These are phyloP conservation scores for Beauveria rudraprayagi DNA, from an alignment of 2,329 filamentous ascomycete species.

Conservation along the genomic window DNA sequence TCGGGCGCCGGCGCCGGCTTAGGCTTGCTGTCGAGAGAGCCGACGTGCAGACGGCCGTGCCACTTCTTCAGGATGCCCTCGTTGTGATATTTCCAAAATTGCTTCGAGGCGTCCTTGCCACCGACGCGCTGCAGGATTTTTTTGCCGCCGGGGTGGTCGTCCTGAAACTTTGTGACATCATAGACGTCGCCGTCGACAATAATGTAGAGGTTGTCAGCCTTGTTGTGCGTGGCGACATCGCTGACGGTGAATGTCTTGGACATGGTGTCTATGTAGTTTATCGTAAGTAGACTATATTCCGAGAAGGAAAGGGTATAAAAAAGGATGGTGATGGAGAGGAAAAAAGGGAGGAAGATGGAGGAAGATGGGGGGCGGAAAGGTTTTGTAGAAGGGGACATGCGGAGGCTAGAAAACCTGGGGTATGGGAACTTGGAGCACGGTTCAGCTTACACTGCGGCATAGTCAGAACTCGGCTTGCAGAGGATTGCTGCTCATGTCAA, in stretches of 20 bases:
- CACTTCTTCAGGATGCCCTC: slow-evolving; percentile 86
- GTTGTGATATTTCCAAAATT: slow-evolving; percentile 73
- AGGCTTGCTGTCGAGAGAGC: slow-evolving; percentile 83
- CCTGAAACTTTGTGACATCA: slow-evolving; percentile 82
- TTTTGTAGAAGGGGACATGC: slow-evolving; percentile 11
- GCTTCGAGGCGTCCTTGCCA: slow-evolving; percentile 59
- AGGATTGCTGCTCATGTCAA: slow-evolving; percentile 6
- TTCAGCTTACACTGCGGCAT: neutral
- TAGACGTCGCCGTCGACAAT: slow-evolving; percentile 93
- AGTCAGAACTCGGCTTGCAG: slow-evolving; percentile 1
- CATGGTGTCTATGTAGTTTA: slow-evolving; percentile 47
- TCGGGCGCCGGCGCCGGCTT: slow-evolving; percentile 49
- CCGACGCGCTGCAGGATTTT: slow-evolving; percentile 57
- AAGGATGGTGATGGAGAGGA: slow-evolving; percentile 1
- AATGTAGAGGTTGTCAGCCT: slow-evolving; percentile 76
- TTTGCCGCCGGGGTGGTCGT: slow-evolving; percentile 72
- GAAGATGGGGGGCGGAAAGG: slow-evolving; percentile 1
- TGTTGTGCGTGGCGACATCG: slow-evolving; percentile 91
- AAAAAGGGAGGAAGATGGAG: neutral
- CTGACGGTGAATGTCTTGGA: slow-evolving; percentile 74
- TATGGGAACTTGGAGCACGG: neutral
- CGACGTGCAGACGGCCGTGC: slow-evolving; percentile 65
- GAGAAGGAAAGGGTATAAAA: slow-evolving; percentile 2
- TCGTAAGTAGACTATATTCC: neutral
- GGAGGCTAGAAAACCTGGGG: slow-evolving; percentile 7